These are phyloP conservation scores for Phialocephala subalpina DNA, from an alignment of 2,329 filamentous ascomycete species.

Conservation along the genomic window DNA sequence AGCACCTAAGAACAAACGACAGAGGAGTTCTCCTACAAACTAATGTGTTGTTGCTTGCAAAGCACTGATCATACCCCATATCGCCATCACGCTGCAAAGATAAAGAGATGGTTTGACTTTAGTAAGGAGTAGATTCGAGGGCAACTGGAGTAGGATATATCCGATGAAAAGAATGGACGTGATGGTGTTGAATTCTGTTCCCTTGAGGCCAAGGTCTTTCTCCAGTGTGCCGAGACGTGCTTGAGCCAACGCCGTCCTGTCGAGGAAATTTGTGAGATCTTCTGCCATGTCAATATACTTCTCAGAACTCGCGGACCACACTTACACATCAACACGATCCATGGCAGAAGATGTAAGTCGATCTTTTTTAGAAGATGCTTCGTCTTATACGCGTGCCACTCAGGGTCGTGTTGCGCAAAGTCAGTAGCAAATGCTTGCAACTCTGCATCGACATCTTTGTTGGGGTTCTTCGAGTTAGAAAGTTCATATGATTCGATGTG, in stretches of 20 bases:
- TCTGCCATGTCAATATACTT: no score
- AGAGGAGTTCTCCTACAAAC: slow-evolving; percentile 53
- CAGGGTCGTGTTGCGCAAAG: slow-evolving; percentile 41
- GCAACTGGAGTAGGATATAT: slow-evolving; percentile 56
- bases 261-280: slow-evolving; percentile 62
- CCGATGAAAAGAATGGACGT: slow-evolving; percentile 63
- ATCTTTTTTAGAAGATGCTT: slow-evolving; percentile 55
- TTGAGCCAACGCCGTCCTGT: slow-evolving; percentile 60
- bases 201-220: slow-evolving; percentile 59
- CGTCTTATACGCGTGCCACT: slow-evolving; percentile 41
- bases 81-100: slow-evolving; percentile 48
- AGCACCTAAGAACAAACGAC: slow-evolving; percentile 57
- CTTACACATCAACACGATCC: slow-evolving; percentile 58
- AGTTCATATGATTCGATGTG: no score
- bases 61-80: slow-evolving; percentile 50
- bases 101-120: slow-evolving; percentile 53
- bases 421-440: slow-evolving; percentile 28
- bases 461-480: no score
- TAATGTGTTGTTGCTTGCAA: slow-evolving; percentile 55
- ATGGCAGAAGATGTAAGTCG: slow-evolving; percentile 59
- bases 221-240: slow-evolving; percentile 62
- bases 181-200: slow-evolving; percentile 64
- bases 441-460: slow-evolving; percentile 5
- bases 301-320: no score
- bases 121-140: slow-evolving; percentile 56